Conservation (phyloP, 169 alveolate genomes). For the Neospora caninum region DNA sequence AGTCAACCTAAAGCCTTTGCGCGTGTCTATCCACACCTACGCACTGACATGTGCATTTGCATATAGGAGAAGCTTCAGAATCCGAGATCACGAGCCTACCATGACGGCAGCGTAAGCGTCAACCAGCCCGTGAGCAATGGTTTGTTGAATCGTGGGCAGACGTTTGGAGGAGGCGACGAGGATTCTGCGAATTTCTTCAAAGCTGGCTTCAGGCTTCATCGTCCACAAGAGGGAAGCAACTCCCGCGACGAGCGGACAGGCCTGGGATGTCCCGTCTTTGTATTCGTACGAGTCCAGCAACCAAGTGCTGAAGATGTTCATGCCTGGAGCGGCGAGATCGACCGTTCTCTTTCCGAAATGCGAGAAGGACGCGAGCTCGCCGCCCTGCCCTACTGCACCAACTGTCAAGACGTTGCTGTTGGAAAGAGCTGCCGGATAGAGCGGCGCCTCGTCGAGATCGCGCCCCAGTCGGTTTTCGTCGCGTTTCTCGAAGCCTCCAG, state of each 20-base stretch:
- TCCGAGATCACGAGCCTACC: not conserved
- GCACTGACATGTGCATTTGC: too few relatives aligned
- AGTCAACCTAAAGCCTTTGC: too few relatives aligned
- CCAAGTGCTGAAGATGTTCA: constrained; percentile 70
- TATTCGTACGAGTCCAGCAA: constrained; percentile 53
- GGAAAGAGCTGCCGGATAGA: constrained; percentile 70
- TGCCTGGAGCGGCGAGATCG: constrained; percentile 79
- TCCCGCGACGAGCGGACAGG: constrained; percentile 77
- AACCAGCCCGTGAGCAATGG: constrained; percentile 15
- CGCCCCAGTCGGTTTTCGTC: constrained; percentile 23
- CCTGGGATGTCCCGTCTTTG: constrained; percentile 75
- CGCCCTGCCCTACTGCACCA: constrained; percentile 73
- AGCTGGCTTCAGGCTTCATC: constrained; percentile 14
- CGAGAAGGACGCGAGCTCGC: constrained; percentile 69
- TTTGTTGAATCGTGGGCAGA: not conserved
- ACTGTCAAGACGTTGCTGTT: constrained; percentile 68
- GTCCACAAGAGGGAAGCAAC: constrained; percentile 44
- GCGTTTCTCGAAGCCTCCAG: not conserved
- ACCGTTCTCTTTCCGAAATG: constrained; percentile 74
- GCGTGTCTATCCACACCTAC: too few relatives aligned
- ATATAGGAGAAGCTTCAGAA: too few relatives aligned
- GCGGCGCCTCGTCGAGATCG: constrained; percentile 73
- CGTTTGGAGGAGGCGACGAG: not conserved
- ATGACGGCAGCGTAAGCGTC: constrained; percentile 16
- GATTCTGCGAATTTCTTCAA: not conserved